Base-by-base conservation (phyloP, 352 stramenopile species). In the Peronospora belbahrii region DNA sequence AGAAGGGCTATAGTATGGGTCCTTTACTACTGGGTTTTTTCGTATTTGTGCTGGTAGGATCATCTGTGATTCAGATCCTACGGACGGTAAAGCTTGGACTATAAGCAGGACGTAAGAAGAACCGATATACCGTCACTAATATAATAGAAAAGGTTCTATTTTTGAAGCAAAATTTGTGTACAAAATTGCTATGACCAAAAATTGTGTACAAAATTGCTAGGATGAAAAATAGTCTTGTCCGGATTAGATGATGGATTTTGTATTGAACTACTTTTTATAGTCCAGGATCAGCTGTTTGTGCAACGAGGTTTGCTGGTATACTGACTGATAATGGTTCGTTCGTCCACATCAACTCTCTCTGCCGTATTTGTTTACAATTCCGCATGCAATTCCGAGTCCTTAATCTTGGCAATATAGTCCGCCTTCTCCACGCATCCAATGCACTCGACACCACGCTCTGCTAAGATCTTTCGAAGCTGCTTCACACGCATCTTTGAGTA, bases 401-500 rank as follows among this genome's bases (percentile, higher is more conserved):
- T 82, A 70, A 95, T 94, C 61, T 93, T 93, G 65, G 87, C 88
- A 50, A 98, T 92, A 57, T 95, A 97, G 54, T 98, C 93, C 6
- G 70, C 63, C 81, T 98, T 98, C 63, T 98, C 93, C 19, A 97
- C 72, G 52, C 93, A 98, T 23, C 87, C 88, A 31, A 94, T 68
- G 66, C 93, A 98, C 59, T 89, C 74, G 38, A 97, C 77, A 42
- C 93, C 94, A 58, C 91, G 85, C 52, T 97, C 89, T 24, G 52
- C 66, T 27, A 98, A 65, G 49, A 98, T 97, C 65, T 94, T 87
- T 65, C 95, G 95, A 33, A 98, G 80, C 60, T 97, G 78, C 83
- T 96, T 97, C 24, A 98, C 91, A 48, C 89, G 86, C 60, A 98
- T 64, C 70, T 96, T 97, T 27, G 70, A 84, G 78, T 97, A 97